These are phyloP conservation scores for Cyberlindnera nakhonratchasimensis DNA, from an alignment of 805 yeast genomes.

Conservation along the genomic window DNA sequence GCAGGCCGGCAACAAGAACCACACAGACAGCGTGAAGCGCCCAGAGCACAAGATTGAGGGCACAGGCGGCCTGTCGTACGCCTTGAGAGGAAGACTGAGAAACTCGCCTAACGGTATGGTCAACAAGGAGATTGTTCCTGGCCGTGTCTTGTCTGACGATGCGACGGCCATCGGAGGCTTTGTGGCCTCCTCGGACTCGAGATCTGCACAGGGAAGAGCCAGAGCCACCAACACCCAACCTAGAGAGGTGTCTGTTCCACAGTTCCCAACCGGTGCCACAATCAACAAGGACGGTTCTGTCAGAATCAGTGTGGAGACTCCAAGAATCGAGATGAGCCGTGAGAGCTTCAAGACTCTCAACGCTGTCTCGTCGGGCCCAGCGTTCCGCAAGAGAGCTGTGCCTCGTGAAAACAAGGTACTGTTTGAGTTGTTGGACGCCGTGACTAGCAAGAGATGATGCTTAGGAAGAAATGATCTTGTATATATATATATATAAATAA, in stretches of 20 bases:
- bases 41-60: constrained; percentile 44
- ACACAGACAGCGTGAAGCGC: constrained; percentile 9
- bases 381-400: neutral
- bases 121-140: constrained; percentile 55
- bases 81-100: constrained; percentile 60
- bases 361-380: neutral
- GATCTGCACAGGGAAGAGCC: constrained; percentile 31
- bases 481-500: neutral
- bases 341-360: neutral
- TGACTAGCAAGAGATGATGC: neutral
- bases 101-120: constrained; percentile 71
- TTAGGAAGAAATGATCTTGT: neutral
- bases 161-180: constrained; percentile 58
- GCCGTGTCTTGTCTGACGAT: constrained; percentile 53
- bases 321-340: constrained; percentile 3
- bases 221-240: constrained; percentile 37
- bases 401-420: neutral
- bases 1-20: constrained; percentile 8
- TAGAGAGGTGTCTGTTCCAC: constrained; percentile 44
- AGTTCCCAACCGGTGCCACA: constrained; percentile 25
- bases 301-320: constrained; percentile 3
- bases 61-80: constrained; percentile 73
- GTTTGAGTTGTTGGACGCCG: neutral
- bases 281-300: constrained; percentile 38
- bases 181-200: constrained; percentile 34